These are phyloP conservation scores for Malassezia sympodialis DNA, from an alignment of 1,284 basidiomycete genomes.

Conservation along the genomic window DNA sequence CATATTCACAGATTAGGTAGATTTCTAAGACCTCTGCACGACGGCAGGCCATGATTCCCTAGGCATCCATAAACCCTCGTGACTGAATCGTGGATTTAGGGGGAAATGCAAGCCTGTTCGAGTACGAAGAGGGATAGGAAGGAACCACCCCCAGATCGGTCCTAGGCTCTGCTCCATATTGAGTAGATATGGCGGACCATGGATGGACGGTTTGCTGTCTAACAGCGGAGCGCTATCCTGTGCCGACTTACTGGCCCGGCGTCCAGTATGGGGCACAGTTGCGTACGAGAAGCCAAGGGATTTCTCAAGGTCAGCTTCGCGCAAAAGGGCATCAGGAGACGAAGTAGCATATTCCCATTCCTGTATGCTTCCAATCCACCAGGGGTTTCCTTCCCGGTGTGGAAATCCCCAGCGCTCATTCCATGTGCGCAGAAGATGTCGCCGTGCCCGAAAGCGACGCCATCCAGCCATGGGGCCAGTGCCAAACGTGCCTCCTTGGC, in stretches of 20 bases:
- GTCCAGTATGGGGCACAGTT: background rate
- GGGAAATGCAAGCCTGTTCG: conserved; percentile 9
- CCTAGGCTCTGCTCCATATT: conserved; percentile 19
- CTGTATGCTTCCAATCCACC: conserved; percentile 58
- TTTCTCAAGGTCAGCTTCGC: conserved; percentile 7
- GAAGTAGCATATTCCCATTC: conserved; percentile 15
- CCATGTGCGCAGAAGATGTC: conserved; percentile 52
- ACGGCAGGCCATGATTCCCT: conserved; percentile 2
- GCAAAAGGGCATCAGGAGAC: background rate
- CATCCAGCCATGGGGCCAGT: background rate
- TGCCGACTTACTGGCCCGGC: background rate
- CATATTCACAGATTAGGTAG: background rate
- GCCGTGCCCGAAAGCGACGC: conserved; percentile 7
- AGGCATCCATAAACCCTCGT: conserved; percentile 10
- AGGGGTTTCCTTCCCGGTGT: conserved; percentile 65
- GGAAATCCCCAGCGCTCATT: conserved; percentile 66
- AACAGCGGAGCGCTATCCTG: background rate
- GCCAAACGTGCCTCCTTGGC: conserved; percentile 15
- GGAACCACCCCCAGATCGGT: conserved; percentile 1
- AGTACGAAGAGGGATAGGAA: background rate
- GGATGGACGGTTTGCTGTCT: background rate
- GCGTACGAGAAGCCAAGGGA: conserved; percentile 1
- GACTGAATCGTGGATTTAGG: conserved; percentile 11
- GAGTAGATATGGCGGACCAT: background rate
- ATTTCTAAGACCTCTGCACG: background rate